Percentiles rank a stretch among this genome's conserved stretches.
These are phyloP conservation scores for Dendrobium nobile DNA, from an alignment of 106 monocot genomes.

Conservation along the genomic window DNA sequence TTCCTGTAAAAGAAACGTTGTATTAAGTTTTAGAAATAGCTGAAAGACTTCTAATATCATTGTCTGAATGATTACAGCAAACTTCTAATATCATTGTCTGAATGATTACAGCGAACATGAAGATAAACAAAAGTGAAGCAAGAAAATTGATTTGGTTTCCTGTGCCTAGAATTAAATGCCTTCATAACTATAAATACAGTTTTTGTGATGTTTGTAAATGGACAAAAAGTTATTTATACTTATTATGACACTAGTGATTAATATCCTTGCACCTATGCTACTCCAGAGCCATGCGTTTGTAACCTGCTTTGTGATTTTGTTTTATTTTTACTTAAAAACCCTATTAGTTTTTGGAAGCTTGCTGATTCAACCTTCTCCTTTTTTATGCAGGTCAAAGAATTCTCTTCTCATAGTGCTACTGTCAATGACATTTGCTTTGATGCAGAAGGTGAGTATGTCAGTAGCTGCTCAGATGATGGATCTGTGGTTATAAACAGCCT, in stretches of 20 bases:
- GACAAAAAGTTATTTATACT: neutral
- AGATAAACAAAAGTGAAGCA: neutral
- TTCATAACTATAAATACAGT: neutral
- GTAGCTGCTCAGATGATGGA: conserved; percentile 98
- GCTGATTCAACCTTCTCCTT: neutral
- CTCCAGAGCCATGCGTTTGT: neutral
- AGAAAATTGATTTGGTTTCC: neutral
- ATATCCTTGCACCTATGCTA: neutral
- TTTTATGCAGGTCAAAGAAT: conserved; percentile 74
- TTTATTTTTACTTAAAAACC: neutral
- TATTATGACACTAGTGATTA: neutral
- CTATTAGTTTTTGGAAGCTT: neutral
- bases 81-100: no score
- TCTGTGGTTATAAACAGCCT: conserved; percentile 73
- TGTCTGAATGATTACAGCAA: no score
- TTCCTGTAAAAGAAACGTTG: neutral
- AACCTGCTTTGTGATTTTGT: neutral
- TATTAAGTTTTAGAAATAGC: neutral
- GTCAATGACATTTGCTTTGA: conserved; percentile 96
- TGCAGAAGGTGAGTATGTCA: conserved; percentile 84
- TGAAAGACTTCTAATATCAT: neutral
- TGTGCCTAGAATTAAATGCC: neutral
- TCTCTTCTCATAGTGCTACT: conserved; percentile 82
- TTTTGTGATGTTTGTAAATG: neutral
- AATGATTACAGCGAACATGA: neutral